Base-by-base conservation (phyloP, 495 filamentous ascomycete species). In the Penicillium simplicissimum region DNA sequence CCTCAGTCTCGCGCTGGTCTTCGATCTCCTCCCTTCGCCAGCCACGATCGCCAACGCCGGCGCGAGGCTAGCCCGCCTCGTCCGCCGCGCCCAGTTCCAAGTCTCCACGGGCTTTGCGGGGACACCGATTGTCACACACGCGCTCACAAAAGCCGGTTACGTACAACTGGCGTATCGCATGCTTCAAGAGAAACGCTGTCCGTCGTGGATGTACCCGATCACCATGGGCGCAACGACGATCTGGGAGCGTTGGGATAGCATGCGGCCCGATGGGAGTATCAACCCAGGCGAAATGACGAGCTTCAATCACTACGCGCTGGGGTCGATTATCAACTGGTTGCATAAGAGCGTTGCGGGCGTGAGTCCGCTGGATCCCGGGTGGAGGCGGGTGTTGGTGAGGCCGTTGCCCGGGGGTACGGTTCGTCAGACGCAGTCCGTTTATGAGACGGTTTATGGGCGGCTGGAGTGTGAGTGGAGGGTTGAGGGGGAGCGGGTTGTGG, bases 201-300 rank as follows among this genome's bases (percentile, higher is more conserved):
- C 82, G 17, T 80, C 72, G 6, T 84, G 82, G 82, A 63, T 85
- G 51, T 84, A 81, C 64, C 81, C 79, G 13, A 71, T 86, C 11
- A 67, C 70, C 1, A 79, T 82, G 76, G 77, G 76, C 33, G 81
- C 75, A 0, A 86, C 84, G 0, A 83, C 82, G 2, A 80, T 80
- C 3, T 85, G 82, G 83, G 82, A 86, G 63, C 74, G 84, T 1
- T 85, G 84, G 84, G 81, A 85, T 61, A 78, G 75, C 23, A 76
- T 86, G 58, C 66, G 82, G 3, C 74, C 76, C 0, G 75, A 85
- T 61, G 82, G 82, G 1, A 68, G 62, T 5, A 65, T 85, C 6
- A 85, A 86, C 55, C 75, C 81, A 0, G 81, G 80, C 0, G 58
- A 74, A 23, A 85, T 86, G 83, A 83, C 80, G 1, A 81, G 77